Conservation (phyloP, 805 yeast genomes). For the Cyberlindnera misumaiensis region DNA sequence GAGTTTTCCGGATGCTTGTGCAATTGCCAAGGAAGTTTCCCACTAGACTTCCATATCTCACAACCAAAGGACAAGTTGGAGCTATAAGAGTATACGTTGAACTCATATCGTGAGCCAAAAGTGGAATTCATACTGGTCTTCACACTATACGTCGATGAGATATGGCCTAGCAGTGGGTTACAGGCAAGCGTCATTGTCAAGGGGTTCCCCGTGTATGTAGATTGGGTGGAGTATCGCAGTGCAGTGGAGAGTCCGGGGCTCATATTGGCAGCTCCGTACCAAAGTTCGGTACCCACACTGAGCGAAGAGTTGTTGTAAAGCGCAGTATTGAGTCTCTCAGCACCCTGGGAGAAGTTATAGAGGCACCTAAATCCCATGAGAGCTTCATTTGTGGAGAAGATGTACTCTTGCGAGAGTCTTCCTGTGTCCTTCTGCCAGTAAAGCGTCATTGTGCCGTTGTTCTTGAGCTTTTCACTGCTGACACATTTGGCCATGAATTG, state of each 20-base stretch:
- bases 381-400: slow-evolving; percentile 79
- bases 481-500: slow-evolving; percentile 72
- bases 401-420: slow-evolving; percentile 59
- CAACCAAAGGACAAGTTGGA: slow-evolving; percentile 83
- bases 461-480: slow-evolving; percentile 52
- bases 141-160: slow-evolving; percentile 82
- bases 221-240: slow-evolving; percentile 74
- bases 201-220: slow-evolving; percentile 85
- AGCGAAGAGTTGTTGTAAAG: slow-evolving; percentile 56
- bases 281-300: slow-evolving; percentile 77
- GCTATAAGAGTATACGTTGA: slow-evolving; percentile 84
- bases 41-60: slow-evolving; percentile 61
- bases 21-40: slow-evolving; percentile 4
- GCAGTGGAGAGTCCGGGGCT: slow-evolving; percentile 90
- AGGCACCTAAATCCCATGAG: slow-evolving; percentile 75
- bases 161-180: slow-evolving; percentile 86
- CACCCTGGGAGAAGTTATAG: slow-evolving; percentile 48
- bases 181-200: slow-evolving; percentile 78
- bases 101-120: slow-evolving; percentile 78
- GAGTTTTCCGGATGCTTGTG: slow-evolving; percentile 28
- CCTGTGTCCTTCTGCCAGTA: slow-evolving; percentile 65
- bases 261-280: slow-evolving; percentile 79
- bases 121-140: slow-evolving; percentile 71
- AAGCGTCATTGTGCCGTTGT: slow-evolving; percentile 54
- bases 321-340: slow-evolving; percentile 32